Base-by-base conservation (phyloP, 495 filamentous ascomycete species). In the Xylaria longipes region DNA sequence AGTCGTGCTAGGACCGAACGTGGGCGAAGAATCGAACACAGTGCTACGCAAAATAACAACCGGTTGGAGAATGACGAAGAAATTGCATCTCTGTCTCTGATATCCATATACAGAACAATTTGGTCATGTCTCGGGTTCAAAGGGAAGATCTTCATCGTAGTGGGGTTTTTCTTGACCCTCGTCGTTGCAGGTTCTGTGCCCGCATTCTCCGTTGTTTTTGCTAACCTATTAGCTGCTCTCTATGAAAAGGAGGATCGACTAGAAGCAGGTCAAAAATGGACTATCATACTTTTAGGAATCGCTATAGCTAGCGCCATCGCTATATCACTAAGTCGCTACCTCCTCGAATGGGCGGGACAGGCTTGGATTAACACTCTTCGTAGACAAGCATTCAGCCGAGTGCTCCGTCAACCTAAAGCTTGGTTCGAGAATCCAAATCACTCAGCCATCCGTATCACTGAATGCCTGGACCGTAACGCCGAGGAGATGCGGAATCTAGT, bases 401-500 rank as follows among this genome's bases (percentile, higher is more conserved):
- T 97, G 20, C 82, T 99, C 11, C 85, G 87, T 46, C 96, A 98
- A 78, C 93, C 94, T 15, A 89, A 87, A 72, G 78, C 86, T n/a
- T 99, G 94, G 92, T 97, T 97, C 74, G 92, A 94, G 71, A 82
- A 87, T 31, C 84, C 91, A 3, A 84, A 82, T 48, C 93, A 98
- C 80, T 87, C 83, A 0, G 80, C 92, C 1, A 80, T 83, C 7
- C 81, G 85, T 39, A 85, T 99, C 20, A 87, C 83, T 0, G 88
- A 92, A 65, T 92, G 88, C 63, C 87, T 98, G 5, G 93, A 96
- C 74, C 87, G 93, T 61, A 91, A 95, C 75, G 93, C 90, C 2
- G 96, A 98, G 79, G 93, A 97, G 75, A 95, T 95, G 87, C 87
- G 91, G 5, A 93, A 94, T 70, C 78, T 98, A 0, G 82, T 97